Conservation (phyloP, 306 rosid genomes). For the Quercus dentata region DNA sequence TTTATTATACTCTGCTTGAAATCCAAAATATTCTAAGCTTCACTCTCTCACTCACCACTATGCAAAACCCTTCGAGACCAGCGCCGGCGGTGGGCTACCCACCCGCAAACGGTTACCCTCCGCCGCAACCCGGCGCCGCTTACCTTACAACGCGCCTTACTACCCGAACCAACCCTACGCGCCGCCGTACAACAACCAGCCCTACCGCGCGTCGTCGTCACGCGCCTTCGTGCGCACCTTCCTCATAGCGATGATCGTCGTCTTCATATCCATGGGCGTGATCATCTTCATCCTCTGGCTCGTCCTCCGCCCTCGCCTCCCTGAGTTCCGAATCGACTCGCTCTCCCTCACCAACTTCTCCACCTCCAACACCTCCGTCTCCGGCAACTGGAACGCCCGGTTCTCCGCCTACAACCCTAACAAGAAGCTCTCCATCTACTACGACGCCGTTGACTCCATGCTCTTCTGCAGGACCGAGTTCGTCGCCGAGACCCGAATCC, state of each 20-base stretch:
- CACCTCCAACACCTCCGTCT: constrained; percentile 30
- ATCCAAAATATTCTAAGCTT: too few species aligned
- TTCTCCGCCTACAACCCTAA: constrained; percentile 59
- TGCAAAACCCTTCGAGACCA: constrained; percentile 64
- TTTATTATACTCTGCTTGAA: too few species aligned
- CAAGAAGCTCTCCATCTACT: constrained; percentile 61
- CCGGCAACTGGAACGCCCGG: constrained; percentile 56
- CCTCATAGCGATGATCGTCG: constrained; percentile 50
- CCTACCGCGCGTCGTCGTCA: constrained; percentile 26
- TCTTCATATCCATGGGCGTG: constrained; percentile 46
- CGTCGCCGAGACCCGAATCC: constrained; percentile 35
- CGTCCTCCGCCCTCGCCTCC: constrained; percentile 79
- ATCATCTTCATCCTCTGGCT: constrained; percentile 64
- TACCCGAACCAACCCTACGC: too few species aligned
- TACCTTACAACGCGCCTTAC: constrained; percentile 47
- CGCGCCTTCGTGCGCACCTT: constrained; percentile 60
- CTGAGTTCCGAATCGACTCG: constrained; percentile 46
- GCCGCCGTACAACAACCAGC: constrained; percentile 22
- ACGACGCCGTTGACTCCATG: constrained; percentile 34
- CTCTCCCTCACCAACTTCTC: constrained; percentile 51
- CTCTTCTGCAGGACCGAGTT: constrained; percentile 20
- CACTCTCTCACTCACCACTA: constrained; percentile 1
- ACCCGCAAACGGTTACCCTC: constrained; percentile 34
- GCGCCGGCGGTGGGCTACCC: constrained; percentile 89
- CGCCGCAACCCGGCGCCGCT: constrained; percentile 17